Evolutionary conservation across 371 early-diverging fungal genomes (phyloP), one percentile per base, ranked within the genome.

Genomic region (Chytridium lagenaria): DNA sequence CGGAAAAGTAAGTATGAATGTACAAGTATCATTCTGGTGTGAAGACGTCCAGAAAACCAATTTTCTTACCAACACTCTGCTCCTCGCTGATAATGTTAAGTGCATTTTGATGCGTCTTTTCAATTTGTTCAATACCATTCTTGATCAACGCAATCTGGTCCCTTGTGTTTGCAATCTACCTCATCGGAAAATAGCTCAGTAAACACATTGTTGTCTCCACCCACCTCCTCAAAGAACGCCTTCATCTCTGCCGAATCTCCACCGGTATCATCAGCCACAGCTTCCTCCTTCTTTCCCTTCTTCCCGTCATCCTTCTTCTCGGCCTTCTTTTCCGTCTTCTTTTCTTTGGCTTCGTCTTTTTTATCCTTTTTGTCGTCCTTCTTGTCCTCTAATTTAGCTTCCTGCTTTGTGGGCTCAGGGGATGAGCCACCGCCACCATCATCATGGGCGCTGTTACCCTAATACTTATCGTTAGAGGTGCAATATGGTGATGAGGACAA

Each of bases 31-130:
- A n/a, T n/a, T n/a, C n/a, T n/a, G n/a, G n/a, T n/a, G n/a, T n/a
- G n/a, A n/a, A n/a, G n/a, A n/a, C n/a, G n/a, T n/a, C n/a, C n/a
- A n/a, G n/a, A n/a, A n/a, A n/a, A n/a, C n/a, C n/a, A n/a, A n/a
- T n/a, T n/a, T n/a, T 52, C 73, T 22, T 22, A 74, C 87, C 83
- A 26, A 83, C 80, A 49, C 81, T 72, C 77, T 92, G 91, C 30
- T 90, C 90, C 67, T 93, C 92, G 68, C 83, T 89, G 49, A 91
- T 90, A 38, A 85, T 88, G 40, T 89, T 88, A 63, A 93, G 77
- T 1, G 92, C 87, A 59, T 84, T 79, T 64, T 90, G 85, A 74
- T 92, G 94, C 30, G 91, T 71, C 51, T 86, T 85, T 65, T 92
- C 91, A 73, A 93, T 91, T 50, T 82, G 77, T 22, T 82, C 82